A percentile compares a stretch with the other conserved stretches of the same genome.
phyloP scores from a whole-genome alignment of 1,139 yeast genomes.

The Pneumocystis jirovecii region DNA sequence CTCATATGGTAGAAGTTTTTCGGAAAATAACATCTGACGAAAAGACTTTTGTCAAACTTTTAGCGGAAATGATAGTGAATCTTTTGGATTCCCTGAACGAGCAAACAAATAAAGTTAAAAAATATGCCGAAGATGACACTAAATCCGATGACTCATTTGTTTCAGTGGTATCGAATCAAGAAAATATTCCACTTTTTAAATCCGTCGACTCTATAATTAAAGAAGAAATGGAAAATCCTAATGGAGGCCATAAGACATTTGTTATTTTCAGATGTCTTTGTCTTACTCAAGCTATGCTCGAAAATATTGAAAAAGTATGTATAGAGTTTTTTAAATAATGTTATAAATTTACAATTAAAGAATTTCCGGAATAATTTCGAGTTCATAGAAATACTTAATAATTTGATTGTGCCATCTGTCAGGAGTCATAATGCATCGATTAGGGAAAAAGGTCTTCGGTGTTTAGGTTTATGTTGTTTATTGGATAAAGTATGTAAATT shows the following conservation, averaged over 20 bases:
- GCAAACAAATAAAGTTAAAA: conserved; percentile 22
- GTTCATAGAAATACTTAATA: conserved; percentile 56
- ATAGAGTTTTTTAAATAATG: neutral
- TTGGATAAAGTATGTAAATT: conserved; percentile 31
- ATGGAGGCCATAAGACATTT: conserved; percentile 21
- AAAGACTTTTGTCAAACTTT: conserved; percentile 68
- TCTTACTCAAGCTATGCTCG: conserved; percentile 58
- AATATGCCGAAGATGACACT: conserved; percentile 14
- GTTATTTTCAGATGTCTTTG: conserved; percentile 45
- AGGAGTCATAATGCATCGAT: conserved; percentile 44
- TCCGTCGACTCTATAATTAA: conserved; percentile 12
- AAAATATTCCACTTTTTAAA: conserved; percentile 18
- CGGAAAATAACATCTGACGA: conserved; percentile 62
- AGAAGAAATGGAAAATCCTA: conserved; percentile 31
- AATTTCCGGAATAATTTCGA: conserved; percentile 50
- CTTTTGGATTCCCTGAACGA: conserved; percentile 48
- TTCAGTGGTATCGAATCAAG: conserved; percentile 34
- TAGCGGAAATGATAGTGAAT: conserved; percentile 77
- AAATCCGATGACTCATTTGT: conserved; percentile 33
- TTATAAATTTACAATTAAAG: neutral
- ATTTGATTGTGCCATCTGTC: conserved; percentile 73
- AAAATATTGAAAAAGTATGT: conserved; percentile 40
- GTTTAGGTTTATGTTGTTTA: conserved; percentile 68
- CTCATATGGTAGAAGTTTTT: conserved; percentile 48
- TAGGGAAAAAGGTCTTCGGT: conserved; percentile 54